A percentile compares a stretch with the other conserved stretches of the same genome.
phyloP scores from a whole-genome alignment of 2,329 filamentous ascomycete species.

The Phyllosticta capitalensis region DNA sequence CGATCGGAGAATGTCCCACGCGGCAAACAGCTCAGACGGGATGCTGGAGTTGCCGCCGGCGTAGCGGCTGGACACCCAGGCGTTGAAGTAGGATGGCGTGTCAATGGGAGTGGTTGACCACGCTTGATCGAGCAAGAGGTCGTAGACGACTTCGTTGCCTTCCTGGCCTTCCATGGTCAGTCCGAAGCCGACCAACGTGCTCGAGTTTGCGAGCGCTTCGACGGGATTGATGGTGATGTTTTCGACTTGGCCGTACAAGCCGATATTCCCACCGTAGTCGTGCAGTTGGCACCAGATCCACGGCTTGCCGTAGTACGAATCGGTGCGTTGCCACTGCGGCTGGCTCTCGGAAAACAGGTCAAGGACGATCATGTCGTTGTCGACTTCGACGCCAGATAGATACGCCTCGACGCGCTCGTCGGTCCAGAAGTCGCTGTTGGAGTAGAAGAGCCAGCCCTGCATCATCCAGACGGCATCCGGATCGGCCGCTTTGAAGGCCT shows the following conservation, averaged over 20 bases:
- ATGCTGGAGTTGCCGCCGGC: constrained; percentile 5
- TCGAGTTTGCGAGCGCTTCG: constrained; percentile 33
- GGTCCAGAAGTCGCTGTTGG: constrained; percentile 36
- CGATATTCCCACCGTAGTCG: constrained; percentile 41
- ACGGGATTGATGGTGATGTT: constrained; percentile 41
- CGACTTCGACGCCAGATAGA: constrained; percentile 34
- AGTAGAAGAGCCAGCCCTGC: constrained; percentile 44
- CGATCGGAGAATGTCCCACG: constrained; percentile 38
- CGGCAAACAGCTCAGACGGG: constrained; percentile 27
- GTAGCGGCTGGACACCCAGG: constrained; percentile 40
- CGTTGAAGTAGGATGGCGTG: constrained; percentile 35
- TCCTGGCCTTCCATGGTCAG: constrained; percentile 43
- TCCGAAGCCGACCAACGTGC: constrained; percentile 39
- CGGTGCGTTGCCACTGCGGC: constrained; percentile 43
- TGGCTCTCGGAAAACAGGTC: constrained; percentile 42
- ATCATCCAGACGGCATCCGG: constrained; percentile 43
- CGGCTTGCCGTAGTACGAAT: constrained; percentile 42
- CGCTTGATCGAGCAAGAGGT: constrained; percentile 42
- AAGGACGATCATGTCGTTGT: constrained; percentile 41
- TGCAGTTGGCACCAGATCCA: constrained; percentile 49
- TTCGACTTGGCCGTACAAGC: constrained; percentile 41
- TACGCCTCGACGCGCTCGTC: constrained; percentile 40
- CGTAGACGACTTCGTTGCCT: constrained; percentile 45
- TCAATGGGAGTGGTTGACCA: constrained; percentile 38
- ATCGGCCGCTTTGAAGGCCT: constrained; percentile 40